phyloP scores from a whole-genome alignment of 2,329 filamentous ascomycete genomes.

The Aspergillus novoparasiticus region DNA sequence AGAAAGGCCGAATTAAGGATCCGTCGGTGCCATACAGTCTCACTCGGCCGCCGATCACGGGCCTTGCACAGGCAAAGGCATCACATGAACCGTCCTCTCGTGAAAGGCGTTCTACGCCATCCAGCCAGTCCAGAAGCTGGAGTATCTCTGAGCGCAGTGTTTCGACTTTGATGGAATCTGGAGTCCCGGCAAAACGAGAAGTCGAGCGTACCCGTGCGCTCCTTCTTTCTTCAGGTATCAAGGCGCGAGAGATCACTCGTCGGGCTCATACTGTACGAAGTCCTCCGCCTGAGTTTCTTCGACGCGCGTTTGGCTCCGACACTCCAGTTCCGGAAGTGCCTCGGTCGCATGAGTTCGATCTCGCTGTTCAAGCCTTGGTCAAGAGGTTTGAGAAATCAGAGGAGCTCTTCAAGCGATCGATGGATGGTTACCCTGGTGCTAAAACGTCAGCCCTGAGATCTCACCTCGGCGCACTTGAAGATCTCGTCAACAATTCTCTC shows the following conservation, averaged over 20 bases:
- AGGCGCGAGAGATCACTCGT: constrained; percentile 77
- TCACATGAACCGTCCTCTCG: constrained; percentile 27
- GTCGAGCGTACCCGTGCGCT: constrained; percentile 76
- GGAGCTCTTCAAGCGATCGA: constrained; percentile 46
- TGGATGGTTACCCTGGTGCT: constrained; percentile 49
- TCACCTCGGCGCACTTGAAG: constrained; percentile 48
- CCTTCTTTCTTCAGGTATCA: constrained; percentile 83
- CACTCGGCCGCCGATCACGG: constrained; percentile 48
- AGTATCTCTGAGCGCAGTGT: constrained; percentile 58
- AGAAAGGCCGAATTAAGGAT: constrained; percentile 30
- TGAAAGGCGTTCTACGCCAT: constrained; percentile 37
- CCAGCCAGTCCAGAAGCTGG: constrained; percentile 55
- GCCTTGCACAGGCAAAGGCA: constrained; percentile 45
- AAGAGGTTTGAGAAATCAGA: constrained; percentile 50
- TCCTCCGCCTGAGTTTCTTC: constrained; percentile 40
- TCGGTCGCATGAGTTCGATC: constrained; percentile 55
- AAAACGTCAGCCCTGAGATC: constrained; percentile 48
- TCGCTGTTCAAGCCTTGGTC: constrained; percentile 56
- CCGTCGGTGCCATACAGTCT: constrained; percentile 32
- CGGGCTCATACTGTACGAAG: constrained; percentile 57
- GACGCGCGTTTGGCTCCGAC: constrained; percentile 29
- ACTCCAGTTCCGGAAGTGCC: constrained; percentile 45
- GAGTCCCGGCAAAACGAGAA: constrained; percentile 65
- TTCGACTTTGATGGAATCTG: constrained; percentile 37
- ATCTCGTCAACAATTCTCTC: constrained; percentile 52